Evolutionary conservation across 2,329 filamentous ascomycete species (phyloP).

Genomic region (Zalaria sp.): DNA sequence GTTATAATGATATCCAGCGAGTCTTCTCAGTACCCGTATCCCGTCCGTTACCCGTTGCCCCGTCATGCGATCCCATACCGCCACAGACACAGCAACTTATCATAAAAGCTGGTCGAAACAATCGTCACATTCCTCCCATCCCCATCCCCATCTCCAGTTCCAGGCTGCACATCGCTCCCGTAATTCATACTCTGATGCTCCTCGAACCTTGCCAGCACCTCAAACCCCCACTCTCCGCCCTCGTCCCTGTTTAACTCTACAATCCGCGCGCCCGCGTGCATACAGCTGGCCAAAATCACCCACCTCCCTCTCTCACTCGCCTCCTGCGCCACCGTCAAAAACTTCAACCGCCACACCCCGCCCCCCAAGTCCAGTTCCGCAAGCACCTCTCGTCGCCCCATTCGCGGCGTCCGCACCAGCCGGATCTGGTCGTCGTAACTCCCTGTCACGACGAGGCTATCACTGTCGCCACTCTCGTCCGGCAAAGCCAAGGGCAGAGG

Average conservation of each 20-base stretch:
- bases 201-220: conserved; percentile 57
- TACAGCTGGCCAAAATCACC: conserved; percentile 71
- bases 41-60: neutral
- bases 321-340: conserved; percentile 25
- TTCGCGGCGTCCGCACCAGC: conserved; percentile 36
- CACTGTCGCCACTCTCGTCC: conserved; percentile 22
- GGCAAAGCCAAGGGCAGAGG: conserved; percentile 14
- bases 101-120: conserved; percentile 66
- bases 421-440: conserved; percentile 83
- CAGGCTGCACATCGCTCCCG: conserved; percentile 55
- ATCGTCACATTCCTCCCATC: conserved; percentile 23
- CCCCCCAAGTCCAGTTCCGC: conserved; percentile 54
- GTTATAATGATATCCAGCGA: neutral
- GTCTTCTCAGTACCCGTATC: neutral
- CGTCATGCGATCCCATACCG: conserved; percentile 6
- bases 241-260: conserved; percentile 26
- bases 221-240: conserved; percentile 42
- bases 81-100: conserved; percentile 58
- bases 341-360: conserved; percentile 76
- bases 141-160: conserved; percentile 3
- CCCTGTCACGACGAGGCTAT: conserved; percentile 59
- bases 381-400: conserved; percentile 37
- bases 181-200: conserved; percentile 95
- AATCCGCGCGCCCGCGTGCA: conserved; percentile 77
- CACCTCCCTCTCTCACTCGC: conserved; percentile 16